Evolutionary conservation across 495 filamentous ascomycete genomes (phyloP).

Genomic region (Patellaria atrata): DNA sequence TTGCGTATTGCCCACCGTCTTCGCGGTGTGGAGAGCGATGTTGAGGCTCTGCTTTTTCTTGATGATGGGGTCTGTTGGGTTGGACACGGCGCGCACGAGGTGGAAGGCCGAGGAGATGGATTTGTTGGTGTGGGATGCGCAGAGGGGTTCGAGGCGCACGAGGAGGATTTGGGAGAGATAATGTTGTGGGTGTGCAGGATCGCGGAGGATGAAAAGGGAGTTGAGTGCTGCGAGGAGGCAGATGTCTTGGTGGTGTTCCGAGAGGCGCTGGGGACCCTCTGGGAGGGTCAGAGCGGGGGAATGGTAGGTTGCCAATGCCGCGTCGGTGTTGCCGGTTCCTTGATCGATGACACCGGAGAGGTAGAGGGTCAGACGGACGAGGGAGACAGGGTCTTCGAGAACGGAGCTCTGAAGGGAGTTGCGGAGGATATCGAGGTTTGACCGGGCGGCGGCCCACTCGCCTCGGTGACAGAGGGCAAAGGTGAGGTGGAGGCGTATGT

Average conservation of each 20-base stretch:
- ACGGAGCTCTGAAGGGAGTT: constrained; percentile 22
- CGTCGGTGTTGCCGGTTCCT: constrained; percentile 53
- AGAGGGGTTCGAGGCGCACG: constrained; percentile 51
- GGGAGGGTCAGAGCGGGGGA: constrained; percentile 39
- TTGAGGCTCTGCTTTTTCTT: constrained; percentile 68
- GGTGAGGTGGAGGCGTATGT: constrained; percentile 43
- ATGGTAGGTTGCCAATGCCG: constrained; percentile 52
- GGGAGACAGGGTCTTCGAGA: constrained; percentile 30
- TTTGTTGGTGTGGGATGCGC: constrained; percentile 50
- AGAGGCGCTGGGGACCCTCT: constrained; percentile 27
- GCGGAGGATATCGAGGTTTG: constrained; percentile 29
- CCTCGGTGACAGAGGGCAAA: constrained; percentile 47
- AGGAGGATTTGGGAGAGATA: constrained; percentile 37
- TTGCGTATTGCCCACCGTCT: constrained; percentile 46
- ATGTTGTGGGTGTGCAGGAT: constrained; percentile 38
- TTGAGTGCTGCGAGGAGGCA: constrained; percentile 70
- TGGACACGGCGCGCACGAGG: constrained; percentile 55
- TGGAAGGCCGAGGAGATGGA: constrained; percentile 66
- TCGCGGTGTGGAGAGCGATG: constrained; percentile 43
- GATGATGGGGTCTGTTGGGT: constrained; percentile 36
- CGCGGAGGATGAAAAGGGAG: constrained; percentile 64
- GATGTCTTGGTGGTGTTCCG: constrained; percentile 52
- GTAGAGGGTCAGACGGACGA: constrained; percentile 43
- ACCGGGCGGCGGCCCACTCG: constrained; percentile 45
- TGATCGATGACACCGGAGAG: constrained; percentile 65